Base-by-base conservation (phyloP, 306 rosid genomes). In the Sphenostylis stenocarpa region DNA sequence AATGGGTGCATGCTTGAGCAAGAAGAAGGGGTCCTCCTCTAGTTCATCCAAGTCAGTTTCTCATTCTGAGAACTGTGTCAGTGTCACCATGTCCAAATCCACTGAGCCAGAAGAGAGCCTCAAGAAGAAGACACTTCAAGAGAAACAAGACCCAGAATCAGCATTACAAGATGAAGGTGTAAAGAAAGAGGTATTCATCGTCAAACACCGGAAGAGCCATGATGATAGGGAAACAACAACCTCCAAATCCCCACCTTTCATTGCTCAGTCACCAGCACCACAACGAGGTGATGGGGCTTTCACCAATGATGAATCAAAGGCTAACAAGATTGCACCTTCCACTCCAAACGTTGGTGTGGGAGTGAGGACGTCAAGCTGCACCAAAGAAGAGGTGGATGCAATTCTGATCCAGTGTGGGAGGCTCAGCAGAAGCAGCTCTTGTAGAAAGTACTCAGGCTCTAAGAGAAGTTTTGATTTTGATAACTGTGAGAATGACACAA, bases 1-100 rank as follows among this genome's bases (percentile, higher is more conserved):
- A 45, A 96, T 96, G 99, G 99, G 99, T 77, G 26, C 90, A 72
- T 96, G 99, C 88, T 87, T 92, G 63, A 96, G 99, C 86, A 96
- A 83, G 84, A 96, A 95, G 87, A 88, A 87, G 75, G 62, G 51
- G 20, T 66, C 87, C 19, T 41, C 88, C 17, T 41, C 77, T 15
- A n/a, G 82, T n/a, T 3, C 47, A 3, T 12, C 72, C 66, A 85
- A 82, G 29, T 61, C 81, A 38, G 64, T 72, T 83, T 72, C 93
- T 52, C 75, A 84, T 53, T 39, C 83, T 13, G 44, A 20, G 20
- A 71, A 77, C 60, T 57, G 49, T 58, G 79, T 36, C 53, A 44
- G 51, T 8, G 61, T 19, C 26, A 24, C 61, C 7, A 51, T 67
- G 11, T 75, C 76, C 71, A 82, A 81, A 53, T 74, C 75, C 47